A percentile compares a stretch with the other conserved stretches of the same genome.
Evolutionary conservation across 2,329 filamentous ascomycete genomes (phyloP).

Genomic region (Colletotrichum camelliae): DNA sequence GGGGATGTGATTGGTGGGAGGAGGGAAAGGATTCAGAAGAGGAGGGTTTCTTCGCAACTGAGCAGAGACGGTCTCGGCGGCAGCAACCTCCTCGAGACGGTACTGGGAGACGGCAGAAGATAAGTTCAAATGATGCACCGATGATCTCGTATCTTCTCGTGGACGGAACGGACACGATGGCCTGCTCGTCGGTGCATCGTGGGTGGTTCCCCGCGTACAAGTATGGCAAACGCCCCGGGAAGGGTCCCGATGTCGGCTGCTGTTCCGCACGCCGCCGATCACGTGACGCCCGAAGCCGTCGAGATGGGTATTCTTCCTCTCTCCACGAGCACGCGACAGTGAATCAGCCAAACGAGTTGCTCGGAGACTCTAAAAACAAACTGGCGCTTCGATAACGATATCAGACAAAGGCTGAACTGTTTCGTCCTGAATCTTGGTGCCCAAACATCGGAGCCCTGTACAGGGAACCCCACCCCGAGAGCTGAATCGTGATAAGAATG

Average conservation of each 20-base stretch:
- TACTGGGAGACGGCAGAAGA: constrained; percentile 2
- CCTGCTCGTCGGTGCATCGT: neutral
- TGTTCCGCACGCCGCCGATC: constrained; percentile 1
- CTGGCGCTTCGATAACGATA: neutral
- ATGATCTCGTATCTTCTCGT: neutral
- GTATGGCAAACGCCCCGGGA: neutral
- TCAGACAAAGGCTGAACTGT: neutral
- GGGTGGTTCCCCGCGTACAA: constrained; percentile 3
- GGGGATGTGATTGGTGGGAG: neutral
- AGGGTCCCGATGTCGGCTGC: constrained; percentile 8
- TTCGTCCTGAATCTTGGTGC: neutral
- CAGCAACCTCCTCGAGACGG: neutral
- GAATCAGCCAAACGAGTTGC: neutral
- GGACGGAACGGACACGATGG: neutral
- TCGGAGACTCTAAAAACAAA: neutral
- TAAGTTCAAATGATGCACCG: neutral
- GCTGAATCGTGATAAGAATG: neutral
- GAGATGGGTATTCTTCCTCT: neutral
- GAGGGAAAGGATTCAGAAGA: neutral
- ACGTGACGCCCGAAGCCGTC: neutral
- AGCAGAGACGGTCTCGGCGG: neutral
- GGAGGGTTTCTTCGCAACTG: neutral
- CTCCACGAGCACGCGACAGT: neutral
- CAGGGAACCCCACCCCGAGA: neutral
- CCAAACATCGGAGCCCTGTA: neutral